Evolutionary conservation across 768 basidiomycete genomes (phyloP), one percentile per base, ranked within the genome.

Genomic region (Termitomyces sp.): DNA sequence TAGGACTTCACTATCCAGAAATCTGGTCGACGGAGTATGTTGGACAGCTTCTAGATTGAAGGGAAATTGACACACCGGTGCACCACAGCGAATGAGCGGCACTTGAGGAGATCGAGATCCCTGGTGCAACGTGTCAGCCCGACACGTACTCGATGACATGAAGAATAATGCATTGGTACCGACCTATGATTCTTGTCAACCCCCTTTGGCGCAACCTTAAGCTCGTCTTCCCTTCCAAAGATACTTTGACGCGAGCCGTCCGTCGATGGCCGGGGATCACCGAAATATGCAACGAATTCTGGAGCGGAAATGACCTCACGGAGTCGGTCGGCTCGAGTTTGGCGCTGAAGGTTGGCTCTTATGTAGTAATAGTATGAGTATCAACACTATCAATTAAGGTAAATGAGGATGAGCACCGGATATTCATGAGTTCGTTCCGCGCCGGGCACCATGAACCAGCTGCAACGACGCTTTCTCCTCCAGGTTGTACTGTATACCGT

Each of bases 131-230:
- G 35, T 23, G 45, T 25, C 32, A 13, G 35, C n/a, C 11, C 35
- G 3, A 36, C 12, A 7, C 10, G 2, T 29, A 9, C 15, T 43
- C 18, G 18, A 27, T 13, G 41, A 47, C 15, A 49, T 44, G 27
- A 18, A 5, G 39, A 54, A 29, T 2, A n/a, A n/a, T n/a, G n/a
- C 5, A 31, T 12, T 9, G 2, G 25, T 3, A 63, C 78, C 16
- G 52, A 91, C 89, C 77, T 76, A 66, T 98, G 94, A 29, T 78
- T 79, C 70, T 94, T 98, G 49, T 82, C 81, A 9, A 96, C 72
- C 0, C 94, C 95, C 64, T 97, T 98, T 1, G 95, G 95, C 5
- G 94, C 91, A 0, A 83, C 84, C 73, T 97, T 98, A 29, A 97
- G 73, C 65, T 93, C 87, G 61, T 93, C 94, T 2, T 95, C 92